A percentile compares a stretch with the other conserved stretches of the same genome.
Conservation (phyloP, 2,329 filamentous ascomycete species). For the Arthrobotrys pseudoclavata region DNA sequence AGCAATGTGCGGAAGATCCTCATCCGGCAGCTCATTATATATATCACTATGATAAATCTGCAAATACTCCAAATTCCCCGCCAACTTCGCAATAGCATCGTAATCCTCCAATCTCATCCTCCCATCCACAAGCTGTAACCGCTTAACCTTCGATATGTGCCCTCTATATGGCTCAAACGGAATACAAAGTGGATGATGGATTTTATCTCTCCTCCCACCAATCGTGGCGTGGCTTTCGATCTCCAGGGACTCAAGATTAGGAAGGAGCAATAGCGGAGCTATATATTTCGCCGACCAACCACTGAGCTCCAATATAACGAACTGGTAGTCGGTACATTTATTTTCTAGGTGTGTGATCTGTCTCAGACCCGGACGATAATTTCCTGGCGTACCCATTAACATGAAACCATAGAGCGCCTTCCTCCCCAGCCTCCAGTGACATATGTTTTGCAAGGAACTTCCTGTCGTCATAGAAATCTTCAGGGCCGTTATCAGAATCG, state of each 20-base stretch:
- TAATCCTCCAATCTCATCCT: slow-evolving; percentile 24
- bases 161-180: slow-evolving; percentile 1
- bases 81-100: slow-evolving; percentile 6
- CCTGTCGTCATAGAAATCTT: background rate
- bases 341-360: background rate
- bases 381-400: slow-evolving; percentile 7
- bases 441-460: slow-evolving; percentile 1
- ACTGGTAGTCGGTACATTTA: background rate
- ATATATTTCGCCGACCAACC: slow-evolving; percentile 32
- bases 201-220: background rate
- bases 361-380: slow-evolving; percentile 12
- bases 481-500: background rate
- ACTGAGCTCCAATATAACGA: background rate
- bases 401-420: slow-evolving; percentile 26
- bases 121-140: slow-evolving; percentile 1
- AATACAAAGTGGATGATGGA: background rate
- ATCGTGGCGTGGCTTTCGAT: slow-evolving; percentile 17
- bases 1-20: slow-evolving; percentile 7
- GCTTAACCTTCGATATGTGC: slow-evolving; percentile 2
- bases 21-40: background rate
- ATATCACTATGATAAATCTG: slow-evolving; percentile 2
- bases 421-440: background rate
- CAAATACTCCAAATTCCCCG: background rate
- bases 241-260: slow-evolving; percentile 2
- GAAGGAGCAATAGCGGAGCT: slow-evolving; percentile 4